Conservation (phyloP, 1,284 basidiomycete genomes). For the Athelia psychrophila region DNA sequence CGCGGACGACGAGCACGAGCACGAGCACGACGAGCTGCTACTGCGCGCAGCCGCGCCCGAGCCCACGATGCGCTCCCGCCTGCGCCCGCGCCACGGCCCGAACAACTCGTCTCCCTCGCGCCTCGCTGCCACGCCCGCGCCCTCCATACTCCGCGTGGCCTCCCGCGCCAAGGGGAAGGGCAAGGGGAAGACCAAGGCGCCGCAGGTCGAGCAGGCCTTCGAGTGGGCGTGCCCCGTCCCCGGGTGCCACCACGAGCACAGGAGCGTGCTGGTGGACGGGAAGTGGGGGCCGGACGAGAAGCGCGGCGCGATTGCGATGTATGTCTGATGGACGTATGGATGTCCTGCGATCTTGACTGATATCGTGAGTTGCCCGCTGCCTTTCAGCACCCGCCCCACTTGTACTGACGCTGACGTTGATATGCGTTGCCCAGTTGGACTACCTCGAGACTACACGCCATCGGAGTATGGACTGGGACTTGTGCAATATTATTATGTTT, state of each 20-base stretch:
- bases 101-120: slow-evolving; percentile 7
- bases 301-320: slow-evolving; percentile 46
- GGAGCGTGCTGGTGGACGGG: slow-evolving; percentile 51
- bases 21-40: too few relatives aligned
- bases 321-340: slow-evolving; percentile 29
- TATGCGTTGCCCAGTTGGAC: too few relatives aligned
- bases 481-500: too few relatives aligned
- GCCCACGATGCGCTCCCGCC: slow-evolving; percentile 51
- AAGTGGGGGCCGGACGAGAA: slow-evolving; percentile 45
- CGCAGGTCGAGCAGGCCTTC: slow-evolving; percentile 42
- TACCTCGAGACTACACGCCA: too few relatives aligned
- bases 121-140: slow-evolving; percentile 11
- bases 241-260: slow-evolving; percentile 50
- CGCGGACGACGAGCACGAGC: slow-evolving; percentile 8
- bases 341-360: too few relatives aligned
- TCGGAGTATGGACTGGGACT: too few relatives aligned
- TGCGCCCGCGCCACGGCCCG: slow-evolving; percentile 40
- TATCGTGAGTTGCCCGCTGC: background rate
- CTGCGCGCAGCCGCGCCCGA: slow-evolving; percentile 19
- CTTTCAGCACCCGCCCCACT: too few relatives aligned
- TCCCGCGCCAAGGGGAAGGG: slow-evolving; percentile 30
- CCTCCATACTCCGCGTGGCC: slow-evolving; percentile 8
- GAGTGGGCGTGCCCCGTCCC: slow-evolving; percentile 65
- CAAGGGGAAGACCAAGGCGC: slow-evolving; percentile 26
- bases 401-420: too few relatives aligned